Conservation (phyloP, 805 yeast genomes). For the Metschnikowia orientalis region DNA sequence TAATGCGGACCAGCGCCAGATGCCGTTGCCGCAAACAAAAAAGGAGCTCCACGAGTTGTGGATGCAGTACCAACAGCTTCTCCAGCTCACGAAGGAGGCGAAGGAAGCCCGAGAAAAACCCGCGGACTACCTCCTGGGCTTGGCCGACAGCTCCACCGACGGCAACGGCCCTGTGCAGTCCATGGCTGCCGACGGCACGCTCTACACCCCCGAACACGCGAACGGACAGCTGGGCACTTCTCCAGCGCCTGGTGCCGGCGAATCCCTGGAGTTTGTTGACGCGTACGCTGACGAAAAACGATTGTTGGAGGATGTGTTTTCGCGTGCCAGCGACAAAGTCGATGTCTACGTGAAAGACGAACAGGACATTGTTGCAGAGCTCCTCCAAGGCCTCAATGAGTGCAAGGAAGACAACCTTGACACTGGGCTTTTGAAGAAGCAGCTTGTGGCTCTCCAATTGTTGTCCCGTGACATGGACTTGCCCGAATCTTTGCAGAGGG, state of each 20-base stretch:
- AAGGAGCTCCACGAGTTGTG: slow-evolving; percentile 15
- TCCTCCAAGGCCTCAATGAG: slow-evolving; percentile 14
- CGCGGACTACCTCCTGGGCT: neutral
- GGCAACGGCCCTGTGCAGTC: no score
- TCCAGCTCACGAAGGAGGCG: slow-evolving; percentile 18
- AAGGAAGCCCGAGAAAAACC: slow-evolving; percentile 17
- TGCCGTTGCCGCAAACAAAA: slow-evolving; percentile 13
- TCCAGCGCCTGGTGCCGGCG: no score
- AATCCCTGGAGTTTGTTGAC: slow-evolving; percentile 19
- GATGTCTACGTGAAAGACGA: slow-evolving; percentile 22
- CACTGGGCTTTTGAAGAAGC: slow-evolving; percentile 44
- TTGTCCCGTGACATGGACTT: slow-evolving; percentile 62
- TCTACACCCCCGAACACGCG: slow-evolving; percentile 5
- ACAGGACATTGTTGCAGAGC: slow-evolving; percentile 18
- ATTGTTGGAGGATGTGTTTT: slow-evolving; percentile 29
- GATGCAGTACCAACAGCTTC: slow-evolving; percentile 17
- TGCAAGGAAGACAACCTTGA: slow-evolving; percentile 16
- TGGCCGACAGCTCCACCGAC: neutral
- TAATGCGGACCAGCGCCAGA: no score
- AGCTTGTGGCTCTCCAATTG: slow-evolving; percentile 59
- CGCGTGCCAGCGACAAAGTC: slow-evolving; percentile 25
- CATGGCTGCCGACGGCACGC: no score
- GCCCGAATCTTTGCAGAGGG: slow-evolving; percentile 48
- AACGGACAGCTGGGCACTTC: no score
- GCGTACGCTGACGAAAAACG: slow-evolving; percentile 21